phyloP scores from a whole-genome alignment of 495 filamentous ascomycete species.

The Penicillium robsamsonii region DNA sequence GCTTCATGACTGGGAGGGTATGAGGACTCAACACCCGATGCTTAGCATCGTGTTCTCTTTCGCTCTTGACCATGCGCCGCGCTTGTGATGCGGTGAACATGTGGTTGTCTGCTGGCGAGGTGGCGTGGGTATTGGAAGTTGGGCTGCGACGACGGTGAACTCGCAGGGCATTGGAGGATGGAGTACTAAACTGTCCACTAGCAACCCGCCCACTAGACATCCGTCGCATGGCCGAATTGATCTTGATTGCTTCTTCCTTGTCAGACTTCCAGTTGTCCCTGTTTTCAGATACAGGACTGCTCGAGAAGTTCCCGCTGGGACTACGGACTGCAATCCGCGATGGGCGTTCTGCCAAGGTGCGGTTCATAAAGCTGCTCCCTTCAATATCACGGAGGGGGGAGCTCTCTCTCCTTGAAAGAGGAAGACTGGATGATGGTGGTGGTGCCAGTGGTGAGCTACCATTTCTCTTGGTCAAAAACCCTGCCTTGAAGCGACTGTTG shows the following conservation, averaged over 20 bases:
- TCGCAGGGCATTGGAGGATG: constrained; percentile 34
- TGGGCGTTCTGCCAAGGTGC: constrained; percentile 48
- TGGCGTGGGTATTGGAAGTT: constrained; percentile 50
- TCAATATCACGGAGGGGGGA: constrained; percentile 68
- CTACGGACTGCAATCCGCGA: constrained; percentile 49
- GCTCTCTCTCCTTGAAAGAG: constrained; percentile 59
- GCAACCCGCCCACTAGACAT: constrained; percentile 39
- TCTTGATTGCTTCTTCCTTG: constrained; percentile 57
- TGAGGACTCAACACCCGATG: constrained; percentile 63
- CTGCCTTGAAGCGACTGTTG: constrained; percentile 82
- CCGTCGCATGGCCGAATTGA: constrained; percentile 63
- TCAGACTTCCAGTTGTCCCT: constrained; percentile 50
- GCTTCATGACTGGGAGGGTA: constrained; percentile 64
- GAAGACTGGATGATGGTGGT: constrained; percentile 58
- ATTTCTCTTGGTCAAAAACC: constrained; percentile 77
- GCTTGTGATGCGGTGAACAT: constrained; percentile 71
- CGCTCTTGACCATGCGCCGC: constrained; percentile 66
- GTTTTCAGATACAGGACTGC: constrained; percentile 40
- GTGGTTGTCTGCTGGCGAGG: constrained; percentile 55
- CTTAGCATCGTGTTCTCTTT: constrained; percentile 55
- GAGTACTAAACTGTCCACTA: constrained; percentile 32
- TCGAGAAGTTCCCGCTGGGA: constrained; percentile 46
- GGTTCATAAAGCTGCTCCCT: constrained; percentile 57
- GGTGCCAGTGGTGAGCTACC: constrained; percentile 61
- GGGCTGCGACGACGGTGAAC: constrained; percentile 64